Evolutionary conservation across 129 eudicot species (phyloP), one percentile per base, ranked within the genome.

Genomic region (Smallanthus sonchifolius): DNA sequence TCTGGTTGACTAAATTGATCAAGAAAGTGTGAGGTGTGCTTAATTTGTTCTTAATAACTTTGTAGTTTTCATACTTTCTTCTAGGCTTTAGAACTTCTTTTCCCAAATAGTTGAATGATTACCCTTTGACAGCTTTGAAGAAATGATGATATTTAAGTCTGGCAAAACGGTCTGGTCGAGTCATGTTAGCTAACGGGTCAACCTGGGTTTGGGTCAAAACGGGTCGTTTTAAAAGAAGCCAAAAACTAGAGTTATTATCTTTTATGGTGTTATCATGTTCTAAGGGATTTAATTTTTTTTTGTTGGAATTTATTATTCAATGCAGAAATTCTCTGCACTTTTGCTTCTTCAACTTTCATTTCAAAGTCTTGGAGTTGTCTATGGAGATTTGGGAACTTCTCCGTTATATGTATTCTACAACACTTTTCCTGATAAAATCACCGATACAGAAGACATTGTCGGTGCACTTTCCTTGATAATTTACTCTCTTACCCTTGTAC

Each of bases 321-420:
- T 68, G 83, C 94, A 94, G 98, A 90, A 72, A 61, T 86, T 86
- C 84, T 94, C 98, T 4, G 59, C 98, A 37, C 5, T 86, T 30
- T 84, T 90, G 85, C 96, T 94, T 59, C 74, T 94, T 45, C 81
- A 96, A 59, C 86, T 94, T 55, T 87, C 98, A 10, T 94, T 84
- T 73, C 98, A 94, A 75, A 94, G 98, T 75, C 92, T 94, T 64
- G 98, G 98, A 69, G 97, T 94, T 56, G 98, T 94, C 14, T 94
- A 94, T 76, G 98, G 98, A 67, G 98, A 94, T 80, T 82, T 94
- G 83, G 98, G 98, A 74, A 94, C 98, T 57, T 94, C 98, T 80
- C 98, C 98, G 1, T 83, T 94, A 75, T 94, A 94, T 80, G 98
- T 94, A 16, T 94, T 94, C 76, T 86, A 94, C 86, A 94, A 90